Percentiles rank a stretch among this genome's conserved stretches.
Conservation (phyloP, 2,329 filamentous ascomycete genomes). For the Dryadomyces quercus-mongolicae region DNA sequence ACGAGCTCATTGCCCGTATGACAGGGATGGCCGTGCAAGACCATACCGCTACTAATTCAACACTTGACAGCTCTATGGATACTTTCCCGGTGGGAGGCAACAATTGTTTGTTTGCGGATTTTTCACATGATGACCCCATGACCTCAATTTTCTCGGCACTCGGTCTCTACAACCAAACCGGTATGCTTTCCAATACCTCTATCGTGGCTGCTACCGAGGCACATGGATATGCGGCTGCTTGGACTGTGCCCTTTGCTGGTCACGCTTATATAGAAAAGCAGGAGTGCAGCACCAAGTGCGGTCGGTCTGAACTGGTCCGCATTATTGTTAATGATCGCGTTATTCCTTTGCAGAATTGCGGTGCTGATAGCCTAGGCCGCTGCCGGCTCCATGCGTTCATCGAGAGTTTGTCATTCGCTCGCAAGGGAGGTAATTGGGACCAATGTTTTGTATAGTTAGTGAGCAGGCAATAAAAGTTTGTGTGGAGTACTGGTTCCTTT, state of each 20-base stretch:
- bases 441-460: constrained; percentile 32
- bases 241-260: constrained; percentile 70
- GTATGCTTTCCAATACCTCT: constrained; percentile 37
- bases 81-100: constrained; percentile 60
- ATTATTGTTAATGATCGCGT: constrained; percentile 77
- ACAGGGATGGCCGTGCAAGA: constrained; percentile 57
- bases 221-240: constrained; percentile 60
- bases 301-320: constrained; percentile 58
- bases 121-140: constrained; percentile 85
- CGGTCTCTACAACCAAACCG: constrained; percentile 61
- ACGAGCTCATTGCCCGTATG: constrained; percentile 73
- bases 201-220: constrained; percentile 36
- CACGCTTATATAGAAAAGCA: constrained; percentile 82
- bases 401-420: constrained; percentile 61
- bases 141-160: constrained; percentile 61
- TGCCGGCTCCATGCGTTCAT: constrained; percentile 62
- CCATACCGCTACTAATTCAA: constrained; percentile 62
- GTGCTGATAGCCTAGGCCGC: constrained; percentile 54
- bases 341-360: constrained; percentile 57
- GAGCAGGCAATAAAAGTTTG: too few relatives aligned
- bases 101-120: constrained; percentile 62
- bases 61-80: constrained; percentile 49
- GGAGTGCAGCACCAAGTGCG: constrained; percentile 36
- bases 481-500: too few relatives aligned
- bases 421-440: constrained; percentile 58